Evolutionary conservation across 768 basidiomycete genomes (phyloP).

Genomic region (Termitomyces sp.): DNA sequence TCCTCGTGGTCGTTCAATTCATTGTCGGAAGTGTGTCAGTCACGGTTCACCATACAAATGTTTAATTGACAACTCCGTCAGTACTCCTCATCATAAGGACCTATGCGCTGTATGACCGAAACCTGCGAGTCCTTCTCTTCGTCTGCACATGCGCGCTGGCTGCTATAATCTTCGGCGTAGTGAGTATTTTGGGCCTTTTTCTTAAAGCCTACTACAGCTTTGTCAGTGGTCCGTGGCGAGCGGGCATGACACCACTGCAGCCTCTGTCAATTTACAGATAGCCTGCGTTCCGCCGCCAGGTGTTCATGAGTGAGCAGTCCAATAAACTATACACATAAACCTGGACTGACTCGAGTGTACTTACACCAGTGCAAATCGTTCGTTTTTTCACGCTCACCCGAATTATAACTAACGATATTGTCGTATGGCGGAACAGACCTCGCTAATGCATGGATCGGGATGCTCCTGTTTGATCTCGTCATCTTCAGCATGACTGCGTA

Average conservation of each 20-base stretch:
- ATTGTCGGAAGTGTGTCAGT: constrained; percentile 27
- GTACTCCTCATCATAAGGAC: not conserved
- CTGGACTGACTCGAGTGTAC: not conserved
- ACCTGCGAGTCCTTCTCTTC: not conserved
- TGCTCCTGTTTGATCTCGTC: constrained; percentile 32
- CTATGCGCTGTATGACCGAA: not conserved
- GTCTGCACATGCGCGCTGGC: constrained; percentile 19
- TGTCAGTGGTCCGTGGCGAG: not conserved
- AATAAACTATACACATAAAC: not conserved
- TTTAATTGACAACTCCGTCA: not conserved
- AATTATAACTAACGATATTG: not conserved
- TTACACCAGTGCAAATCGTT: not conserved
- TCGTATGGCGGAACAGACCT: constrained; percentile 18
- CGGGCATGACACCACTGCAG: not conserved
- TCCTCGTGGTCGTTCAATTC: constrained; percentile 26
- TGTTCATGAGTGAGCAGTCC: not conserved
- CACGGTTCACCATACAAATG: not conserved
- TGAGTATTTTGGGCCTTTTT: not conserved
- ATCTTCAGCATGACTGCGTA: constrained; percentile 34
- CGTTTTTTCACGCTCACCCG: not conserved
- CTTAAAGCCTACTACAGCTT: not conserved
- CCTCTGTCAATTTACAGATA: not conserved
- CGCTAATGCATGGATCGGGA: constrained; percentile 31
- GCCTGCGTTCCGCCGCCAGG: not conserved
- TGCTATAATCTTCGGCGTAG: constrained; percentile 16